These are phyloP conservation scores for Calocybe cyanea DNA, from an alignment of 768 basidiomycete species.

Conservation along the genomic window DNA sequence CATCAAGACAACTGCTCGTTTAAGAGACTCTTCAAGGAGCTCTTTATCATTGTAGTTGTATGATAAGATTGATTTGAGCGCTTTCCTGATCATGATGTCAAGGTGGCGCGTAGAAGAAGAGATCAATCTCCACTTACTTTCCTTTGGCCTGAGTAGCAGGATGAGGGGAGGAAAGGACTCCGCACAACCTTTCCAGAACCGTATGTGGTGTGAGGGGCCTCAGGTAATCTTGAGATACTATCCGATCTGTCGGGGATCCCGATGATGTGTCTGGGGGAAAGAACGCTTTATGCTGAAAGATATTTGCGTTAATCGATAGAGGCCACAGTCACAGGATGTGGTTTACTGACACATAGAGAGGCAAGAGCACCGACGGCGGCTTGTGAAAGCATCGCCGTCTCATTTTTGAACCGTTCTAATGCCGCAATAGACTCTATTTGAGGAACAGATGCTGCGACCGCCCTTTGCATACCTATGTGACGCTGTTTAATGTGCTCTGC, in stretches of 20 bases:
- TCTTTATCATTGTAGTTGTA: conserved; percentile 50
- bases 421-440: conserved; percentile 47
- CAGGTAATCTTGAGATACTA: conserved; percentile 38
- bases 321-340: neutral
- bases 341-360: conserved; percentile 74
- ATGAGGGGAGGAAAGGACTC: conserved; percentile 64
- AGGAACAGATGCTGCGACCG: conserved; percentile 54
- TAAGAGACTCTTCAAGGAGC: conserved; percentile 62
- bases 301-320: conserved; percentile 5
- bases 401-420: conserved; percentile 60
- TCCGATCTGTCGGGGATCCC: conserved; percentile 61
- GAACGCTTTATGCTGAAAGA: conserved; percentile 69
- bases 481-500: conserved; percentile 70
- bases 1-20: conserved; percentile 62
- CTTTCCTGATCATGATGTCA: conserved; percentile 51
- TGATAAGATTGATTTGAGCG: conserved; percentile 64
- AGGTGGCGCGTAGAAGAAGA: conserved; percentile 3
- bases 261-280: conserved; percentile 58
- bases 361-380: conserved; percentile 86
- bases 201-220: conserved; percentile 50
- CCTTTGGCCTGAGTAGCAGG: conserved; percentile 47
- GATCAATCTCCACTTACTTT: conserved; percentile 51
- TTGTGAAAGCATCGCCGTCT: conserved; percentile 68
- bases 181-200: conserved; percentile 62
- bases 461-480: conserved; percentile 66